A percentile compares a stretch with the other conserved stretches of the same genome.
Conservation (phyloP, 2,329 filamentous ascomycete species). For the Diaporthe velutina region DNA sequence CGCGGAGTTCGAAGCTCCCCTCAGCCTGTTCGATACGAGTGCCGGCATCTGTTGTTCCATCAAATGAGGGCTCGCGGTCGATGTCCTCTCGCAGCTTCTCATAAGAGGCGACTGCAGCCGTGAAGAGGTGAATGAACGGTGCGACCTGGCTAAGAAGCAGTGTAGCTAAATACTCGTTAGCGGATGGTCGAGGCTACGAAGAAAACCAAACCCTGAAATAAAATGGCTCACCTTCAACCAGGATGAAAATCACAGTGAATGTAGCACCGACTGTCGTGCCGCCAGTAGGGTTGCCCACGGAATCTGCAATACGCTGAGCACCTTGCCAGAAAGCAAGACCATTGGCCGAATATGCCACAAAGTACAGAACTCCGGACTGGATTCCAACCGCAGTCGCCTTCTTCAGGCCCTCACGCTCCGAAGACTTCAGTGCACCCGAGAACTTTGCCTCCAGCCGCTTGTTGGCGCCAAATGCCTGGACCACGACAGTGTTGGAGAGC, state of each 20-base stretch:
- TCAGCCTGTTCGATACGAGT: slow-evolving; percentile 37
- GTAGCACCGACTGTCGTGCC: slow-evolving; percentile 60
- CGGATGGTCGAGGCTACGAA: background rate
- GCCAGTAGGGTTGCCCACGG: slow-evolving; percentile 46
- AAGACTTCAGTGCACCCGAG: slow-evolving; percentile 37
- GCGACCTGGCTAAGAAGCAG: slow-evolving; percentile 71
- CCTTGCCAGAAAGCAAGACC: slow-evolving; percentile 77
- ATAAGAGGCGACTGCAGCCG: slow-evolving; percentile 65
- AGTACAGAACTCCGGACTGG: slow-evolving; percentile 74
- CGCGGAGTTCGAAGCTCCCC: slow-evolving; percentile 35
- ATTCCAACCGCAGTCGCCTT: slow-evolving; percentile 68
- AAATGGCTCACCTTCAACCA: slow-evolving; percentile 59
- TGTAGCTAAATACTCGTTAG: slow-evolving; percentile 54
- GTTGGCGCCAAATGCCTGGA: slow-evolving; percentile 74
- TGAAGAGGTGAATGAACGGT: slow-evolving; percentile 71
- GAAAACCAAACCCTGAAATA: too few relatives aligned
- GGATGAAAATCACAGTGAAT: slow-evolving; percentile 67
- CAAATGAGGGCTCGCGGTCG: slow-evolving; percentile 59
- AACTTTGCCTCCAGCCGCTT: slow-evolving; percentile 72
- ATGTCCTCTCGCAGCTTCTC: slow-evolving; percentile 68
- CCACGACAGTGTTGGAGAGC: slow-evolving; percentile 71
- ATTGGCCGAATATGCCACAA: slow-evolving; percentile 74
- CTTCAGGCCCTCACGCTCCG: slow-evolving; percentile 60
- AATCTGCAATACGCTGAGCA: slow-evolving; percentile 54
- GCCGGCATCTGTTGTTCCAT: slow-evolving; percentile 47